phyloP scores from a whole-genome alignment of 257 asterid species.

The Coffea eugenioides region DNA sequence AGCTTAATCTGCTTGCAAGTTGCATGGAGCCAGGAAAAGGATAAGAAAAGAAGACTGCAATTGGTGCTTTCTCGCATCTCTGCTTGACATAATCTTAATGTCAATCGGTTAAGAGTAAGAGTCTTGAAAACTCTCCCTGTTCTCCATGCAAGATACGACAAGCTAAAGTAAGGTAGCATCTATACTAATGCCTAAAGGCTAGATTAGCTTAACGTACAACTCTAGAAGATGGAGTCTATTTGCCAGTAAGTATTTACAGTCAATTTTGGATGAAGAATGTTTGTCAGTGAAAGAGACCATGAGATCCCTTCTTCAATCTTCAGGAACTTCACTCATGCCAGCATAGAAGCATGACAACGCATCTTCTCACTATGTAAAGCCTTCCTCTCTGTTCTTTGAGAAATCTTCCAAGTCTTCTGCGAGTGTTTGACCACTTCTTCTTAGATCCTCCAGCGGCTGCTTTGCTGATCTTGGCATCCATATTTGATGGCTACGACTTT shows the following conservation, averaged over 20 bases:
- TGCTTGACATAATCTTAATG: not conserved
- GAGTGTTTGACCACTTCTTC: slow-evolving; percentile 38
- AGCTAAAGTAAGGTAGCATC: not conserved
- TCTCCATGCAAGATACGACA: not conserved
- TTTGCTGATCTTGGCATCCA: slow-evolving; percentile 11
- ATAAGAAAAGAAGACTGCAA: not conserved
- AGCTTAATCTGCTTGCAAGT: not conserved
- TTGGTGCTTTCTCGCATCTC: not conserved
- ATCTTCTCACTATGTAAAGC: slow-evolving; percentile 65
- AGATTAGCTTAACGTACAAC: not conserved
- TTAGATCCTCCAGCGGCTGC: slow-evolving; percentile 27
- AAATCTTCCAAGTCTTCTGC: slow-evolving; percentile 51
- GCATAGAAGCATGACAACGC: slow-evolving; percentile 77
- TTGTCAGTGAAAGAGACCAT: not conserved
- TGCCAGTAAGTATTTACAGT: slow-evolving; percentile 28
- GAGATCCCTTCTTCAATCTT: not conserved
- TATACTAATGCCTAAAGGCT: not conserved
- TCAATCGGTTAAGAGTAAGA: not conserved
- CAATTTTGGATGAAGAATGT: not conserved
- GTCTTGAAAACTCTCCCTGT: not conserved
- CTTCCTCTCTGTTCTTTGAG: slow-evolving; percentile 69
- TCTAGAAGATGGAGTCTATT: slow-evolving; percentile 1
- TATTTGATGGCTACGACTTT: not conserved
- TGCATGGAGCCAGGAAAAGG: not conserved
- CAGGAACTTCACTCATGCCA: slow-evolving; percentile 54